Percentiles rank a stretch among this genome's conserved stretches.
Conservation (phyloP, 352 stramenopile species). For the Elongisporangium undulatum region DNA sequence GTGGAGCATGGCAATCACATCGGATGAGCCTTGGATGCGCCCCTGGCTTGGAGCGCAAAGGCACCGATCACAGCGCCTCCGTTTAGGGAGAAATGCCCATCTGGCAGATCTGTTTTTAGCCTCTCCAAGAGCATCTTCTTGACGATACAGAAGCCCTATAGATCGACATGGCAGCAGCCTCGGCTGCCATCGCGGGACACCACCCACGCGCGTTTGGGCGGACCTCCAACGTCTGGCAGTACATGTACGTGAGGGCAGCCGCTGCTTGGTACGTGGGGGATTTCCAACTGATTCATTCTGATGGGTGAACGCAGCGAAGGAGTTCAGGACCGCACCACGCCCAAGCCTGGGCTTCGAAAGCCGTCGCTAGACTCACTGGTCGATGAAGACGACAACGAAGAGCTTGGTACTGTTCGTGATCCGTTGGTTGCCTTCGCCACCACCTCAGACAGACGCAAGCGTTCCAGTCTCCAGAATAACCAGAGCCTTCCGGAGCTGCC, state of each 20-base stretch:
- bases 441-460: not conserved
- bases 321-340: not conserved
- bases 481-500: not conserved
- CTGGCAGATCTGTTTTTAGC: not conserved
- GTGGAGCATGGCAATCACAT: too few species aligned
- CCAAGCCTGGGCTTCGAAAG: not conserved
- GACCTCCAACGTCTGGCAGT: slow-evolving; percentile 73
- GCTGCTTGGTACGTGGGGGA: slow-evolving; percentile 2
- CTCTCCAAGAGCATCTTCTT: not conserved
- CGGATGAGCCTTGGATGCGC: too few species aligned
- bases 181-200: not conserved
- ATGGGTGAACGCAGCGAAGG: not conserved
- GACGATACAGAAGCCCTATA: not conserved
- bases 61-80: too few species aligned
- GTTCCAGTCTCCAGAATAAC: too few species aligned
- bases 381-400: not conserved
- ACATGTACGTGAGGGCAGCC: slow-evolving; percentile 47
- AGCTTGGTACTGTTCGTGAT: too few species aligned
- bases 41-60: too few species aligned
- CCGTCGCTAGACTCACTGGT: not conserved
- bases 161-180: not conserved
- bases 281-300: not conserved
- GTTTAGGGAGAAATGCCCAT: too few species aligned
- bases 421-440: not conserved
- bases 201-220: slow-evolving; percentile 50